Conservation (phyloP, 2,329 filamentous ascomycete genomes). For the Alternaria incomplexa region DNA sequence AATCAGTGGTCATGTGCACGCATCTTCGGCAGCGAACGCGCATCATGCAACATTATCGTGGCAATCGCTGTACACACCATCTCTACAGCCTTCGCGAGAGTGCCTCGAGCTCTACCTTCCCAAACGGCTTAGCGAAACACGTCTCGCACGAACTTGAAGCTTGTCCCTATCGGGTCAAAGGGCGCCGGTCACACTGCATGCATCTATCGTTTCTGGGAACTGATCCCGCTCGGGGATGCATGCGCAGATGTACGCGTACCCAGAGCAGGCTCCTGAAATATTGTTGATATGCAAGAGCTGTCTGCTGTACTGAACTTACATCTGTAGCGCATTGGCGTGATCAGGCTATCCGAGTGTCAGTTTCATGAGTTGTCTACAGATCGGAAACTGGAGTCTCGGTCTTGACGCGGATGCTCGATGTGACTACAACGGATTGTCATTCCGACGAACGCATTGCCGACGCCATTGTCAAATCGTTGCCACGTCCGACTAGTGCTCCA, state of each 20-base stretch:
- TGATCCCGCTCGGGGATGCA: not conserved
- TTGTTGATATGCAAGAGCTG: not conserved
- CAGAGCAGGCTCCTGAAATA: not conserved
- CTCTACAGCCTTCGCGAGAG: not conserved
- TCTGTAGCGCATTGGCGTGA: not conserved
- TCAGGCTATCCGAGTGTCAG: not conserved
- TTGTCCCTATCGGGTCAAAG: not conserved
- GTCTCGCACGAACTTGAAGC: not conserved
- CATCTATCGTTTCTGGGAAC: not conserved
- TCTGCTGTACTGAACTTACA: not conserved
- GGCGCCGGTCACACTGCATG: constrained; percentile 6
- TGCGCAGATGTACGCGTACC: not conserved
- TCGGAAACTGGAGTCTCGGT: not conserved
- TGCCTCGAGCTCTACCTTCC: constrained; percentile 7
- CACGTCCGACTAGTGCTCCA: not conserved
- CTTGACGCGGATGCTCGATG: not conserved
- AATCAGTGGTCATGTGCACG: not conserved
- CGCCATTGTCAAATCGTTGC: not conserved
- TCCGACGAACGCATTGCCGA: not conserved
- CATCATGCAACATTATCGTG: not conserved
- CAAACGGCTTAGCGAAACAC: constrained; percentile 6
- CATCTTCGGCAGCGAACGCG: not conserved
- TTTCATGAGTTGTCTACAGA: not conserved
- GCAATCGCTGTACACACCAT: constrained; percentile 1
- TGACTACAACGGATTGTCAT: not conserved